These are phyloP conservation scores for Huntiella omanensis DNA, from an alignment of 2,329 filamentous ascomycete genomes.

Conservation along the genomic window DNA sequence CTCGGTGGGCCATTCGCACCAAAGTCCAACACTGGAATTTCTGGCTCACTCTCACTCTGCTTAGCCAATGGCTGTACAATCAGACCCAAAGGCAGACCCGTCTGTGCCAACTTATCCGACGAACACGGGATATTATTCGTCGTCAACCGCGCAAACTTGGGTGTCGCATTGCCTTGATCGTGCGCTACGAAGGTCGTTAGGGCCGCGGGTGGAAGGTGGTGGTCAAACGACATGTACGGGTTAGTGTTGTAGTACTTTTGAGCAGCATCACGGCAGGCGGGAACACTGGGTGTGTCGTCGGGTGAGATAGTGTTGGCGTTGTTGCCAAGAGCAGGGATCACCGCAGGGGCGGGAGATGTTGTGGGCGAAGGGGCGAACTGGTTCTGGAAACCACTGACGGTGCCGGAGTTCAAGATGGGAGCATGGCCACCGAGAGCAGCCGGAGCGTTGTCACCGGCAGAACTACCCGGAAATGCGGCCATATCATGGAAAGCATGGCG, in stretches of 20 bases:
- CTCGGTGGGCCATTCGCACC: slow-evolving; percentile 77
- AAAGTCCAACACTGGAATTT: slow-evolving; percentile 87
- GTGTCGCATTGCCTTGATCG: slow-evolving; percentile 91
- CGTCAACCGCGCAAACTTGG: slow-evolving; percentile 79
- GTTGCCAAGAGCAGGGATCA: slow-evolving; percentile 17
- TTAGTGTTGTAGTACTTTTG: slow-evolving; percentile 74
- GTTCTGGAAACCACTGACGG: slow-evolving; percentile 12
- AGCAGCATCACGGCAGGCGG: slow-evolving; percentile 61
- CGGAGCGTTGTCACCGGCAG: slow-evolving; percentile 49
- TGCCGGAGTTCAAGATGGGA: slow-evolving; percentile 3
- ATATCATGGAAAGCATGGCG: slow-evolving; percentile 82
- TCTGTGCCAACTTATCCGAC: slow-evolving; percentile 59
- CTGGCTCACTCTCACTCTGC: slow-evolving; percentile 64
- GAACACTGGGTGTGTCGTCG: slow-evolving; percentile 84
- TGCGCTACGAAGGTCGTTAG: slow-evolving; percentile 79
- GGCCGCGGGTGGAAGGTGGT: slow-evolving; percentile 75
- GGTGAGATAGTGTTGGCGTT: slow-evolving; percentile 48
- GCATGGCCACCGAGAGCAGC: slow-evolving; percentile 26
- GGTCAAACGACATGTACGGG: slow-evolving; percentile 89
- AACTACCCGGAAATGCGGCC: slow-evolving; percentile 44
- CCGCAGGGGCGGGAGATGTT: slow-evolving; percentile 18
- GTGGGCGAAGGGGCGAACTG: slow-evolving; percentile 30
- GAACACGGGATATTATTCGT: slow-evolving; percentile 83
- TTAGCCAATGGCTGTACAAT: slow-evolving; percentile 74
- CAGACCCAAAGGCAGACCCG: slow-evolving; percentile 70